These are phyloP conservation scores for Vachellia collinsii DNA, from an alignment of 306 rosid genomes.

Conservation along the genomic window DNA sequence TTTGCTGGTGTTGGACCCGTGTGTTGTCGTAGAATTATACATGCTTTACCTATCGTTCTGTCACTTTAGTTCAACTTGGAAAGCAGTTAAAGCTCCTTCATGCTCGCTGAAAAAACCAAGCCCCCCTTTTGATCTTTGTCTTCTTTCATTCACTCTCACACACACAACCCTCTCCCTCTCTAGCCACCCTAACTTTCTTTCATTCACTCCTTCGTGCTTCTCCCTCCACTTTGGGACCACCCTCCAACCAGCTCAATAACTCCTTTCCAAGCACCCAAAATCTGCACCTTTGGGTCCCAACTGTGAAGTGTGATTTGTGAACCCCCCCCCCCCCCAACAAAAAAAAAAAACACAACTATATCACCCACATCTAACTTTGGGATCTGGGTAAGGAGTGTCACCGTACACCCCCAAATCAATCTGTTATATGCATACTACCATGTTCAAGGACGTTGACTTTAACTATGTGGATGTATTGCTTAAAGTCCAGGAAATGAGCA, in stretches of 20 bases:
- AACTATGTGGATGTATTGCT: background rate
- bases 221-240: constrained; percentile 36
- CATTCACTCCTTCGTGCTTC: background rate
- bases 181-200: background rate
- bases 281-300: constrained; percentile 13
- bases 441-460: background rate
- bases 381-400: background rate
- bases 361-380: background rate
- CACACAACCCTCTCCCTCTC: constrained; percentile 28
- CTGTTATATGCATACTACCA: background rate
- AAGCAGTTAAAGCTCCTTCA: constrained; percentile 53
- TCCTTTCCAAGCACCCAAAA: constrained; percentile 2
- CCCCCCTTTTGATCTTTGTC: background rate
- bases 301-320: background rate
- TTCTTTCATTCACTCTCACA: background rate
- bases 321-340: background rate
- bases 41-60: constrained; percentile 42
- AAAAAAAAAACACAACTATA: background rate
- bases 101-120: constrained; percentile 32
- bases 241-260: background rate
- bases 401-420: background rate
- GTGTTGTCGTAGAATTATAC: background rate
- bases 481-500: background rate
- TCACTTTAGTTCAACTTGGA: constrained; percentile 50
- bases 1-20: background rate